Evolutionary conservation across 495 filamentous ascomycete genomes (phyloP).

Genomic region (Parathielavia appendiculata): DNA sequence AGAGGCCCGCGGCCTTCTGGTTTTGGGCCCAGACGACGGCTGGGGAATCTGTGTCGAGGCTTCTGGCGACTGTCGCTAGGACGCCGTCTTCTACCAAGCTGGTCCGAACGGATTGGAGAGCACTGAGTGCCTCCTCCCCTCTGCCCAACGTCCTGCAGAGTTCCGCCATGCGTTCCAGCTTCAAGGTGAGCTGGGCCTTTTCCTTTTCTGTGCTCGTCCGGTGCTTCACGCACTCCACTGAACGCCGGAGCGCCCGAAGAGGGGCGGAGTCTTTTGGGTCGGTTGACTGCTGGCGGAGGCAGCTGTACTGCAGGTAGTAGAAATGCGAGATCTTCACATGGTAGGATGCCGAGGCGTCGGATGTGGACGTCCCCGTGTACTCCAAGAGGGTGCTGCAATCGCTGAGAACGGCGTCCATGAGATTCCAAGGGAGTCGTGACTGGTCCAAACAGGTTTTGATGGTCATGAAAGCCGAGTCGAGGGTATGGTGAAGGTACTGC

Average conservation of each 20-base stretch:
- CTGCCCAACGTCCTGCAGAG: conserved; percentile 36
- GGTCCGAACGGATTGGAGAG: conserved; percentile 40
- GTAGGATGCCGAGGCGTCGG: conserved; percentile 37
- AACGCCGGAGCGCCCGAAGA: conserved; percentile 46
- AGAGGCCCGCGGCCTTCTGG: conserved; percentile 39
- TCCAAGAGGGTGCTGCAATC: conserved; percentile 51
- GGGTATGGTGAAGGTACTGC: conserved; percentile 40
- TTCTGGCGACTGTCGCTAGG: conserved; percentile 35
- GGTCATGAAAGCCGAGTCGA: conserved; percentile 54
- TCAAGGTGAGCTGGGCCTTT: conserved; percentile 41
- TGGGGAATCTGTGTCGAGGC: conserved; percentile 33
- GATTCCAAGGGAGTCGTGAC: conserved; percentile 42
- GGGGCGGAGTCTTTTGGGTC: conserved; percentile 39
- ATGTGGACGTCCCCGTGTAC: conserved; percentile 34
- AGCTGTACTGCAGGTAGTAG: conserved; percentile 60
- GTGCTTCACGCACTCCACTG: conserved; percentile 45
- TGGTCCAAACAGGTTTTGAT: conserved; percentile 43
- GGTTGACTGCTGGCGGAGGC: conserved; percentile 32
- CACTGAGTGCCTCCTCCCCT: conserved; percentile 39
- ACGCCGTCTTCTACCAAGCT: conserved; percentile 44
- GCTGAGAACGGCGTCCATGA: conserved; percentile 49
- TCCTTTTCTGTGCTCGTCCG: conserved; percentile 42
- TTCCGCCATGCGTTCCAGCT: conserved; percentile 50
- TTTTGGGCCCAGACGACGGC: conserved; percentile 34
- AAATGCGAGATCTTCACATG: conserved; percentile 68